Evolutionary conservation across 2,329 filamentous ascomycete genomes (phyloP).

Genomic region (Cadophora gregata): DNA sequence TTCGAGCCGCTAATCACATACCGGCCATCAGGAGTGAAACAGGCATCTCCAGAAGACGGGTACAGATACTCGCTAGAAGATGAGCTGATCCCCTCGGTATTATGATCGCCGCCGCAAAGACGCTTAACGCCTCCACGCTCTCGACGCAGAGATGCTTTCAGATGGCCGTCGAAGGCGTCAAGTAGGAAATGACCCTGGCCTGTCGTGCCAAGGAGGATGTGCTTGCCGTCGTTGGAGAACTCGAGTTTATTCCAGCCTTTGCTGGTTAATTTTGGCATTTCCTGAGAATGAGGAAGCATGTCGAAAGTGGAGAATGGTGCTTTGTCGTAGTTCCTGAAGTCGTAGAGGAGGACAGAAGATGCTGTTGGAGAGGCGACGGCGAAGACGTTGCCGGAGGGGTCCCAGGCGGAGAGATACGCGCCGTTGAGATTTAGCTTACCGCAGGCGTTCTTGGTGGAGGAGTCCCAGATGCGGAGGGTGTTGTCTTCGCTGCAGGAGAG

Average conservation of each 20-base stretch:
- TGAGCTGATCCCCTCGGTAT: conserved; percentile 38
- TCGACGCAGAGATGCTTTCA: conserved; percentile 75
- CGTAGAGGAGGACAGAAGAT: conserved; percentile 85
- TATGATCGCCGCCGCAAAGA: conserved; percentile 58
- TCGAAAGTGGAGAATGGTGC: conserved; percentile 88
- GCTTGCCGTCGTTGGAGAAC: conserved; percentile 95
- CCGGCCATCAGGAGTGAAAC: conserved; percentile 87
- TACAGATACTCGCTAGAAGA: conserved; percentile 44
- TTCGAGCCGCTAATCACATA: conserved; percentile 84
- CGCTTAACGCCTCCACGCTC: conserved; percentile 60
- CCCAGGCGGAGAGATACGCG: conserved; percentile 85
- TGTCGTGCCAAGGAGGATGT: conserved; percentile 81
- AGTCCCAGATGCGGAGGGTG: conserved; percentile 88
- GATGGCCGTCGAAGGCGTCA: conserved; percentile 85
- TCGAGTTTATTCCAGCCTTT: conserved; percentile 89
- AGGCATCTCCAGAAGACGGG: conserved; percentile 77
- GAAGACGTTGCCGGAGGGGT: conserved; percentile 90
- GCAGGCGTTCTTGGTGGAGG: conserved; percentile 74
- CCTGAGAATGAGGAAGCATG: conserved; percentile 61
- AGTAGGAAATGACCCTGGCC: conserved; percentile 87
- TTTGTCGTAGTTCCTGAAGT: conserved; percentile 92
- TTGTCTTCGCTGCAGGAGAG: conserved; percentile 91
- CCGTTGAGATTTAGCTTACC: conserved; percentile 81
- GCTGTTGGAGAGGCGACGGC: conserved; percentile 84
- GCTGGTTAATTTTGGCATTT: conserved; percentile 56